phyloP scores from a whole-genome alignment of 345 rosid species.

The Theobroma cacao region DNA sequence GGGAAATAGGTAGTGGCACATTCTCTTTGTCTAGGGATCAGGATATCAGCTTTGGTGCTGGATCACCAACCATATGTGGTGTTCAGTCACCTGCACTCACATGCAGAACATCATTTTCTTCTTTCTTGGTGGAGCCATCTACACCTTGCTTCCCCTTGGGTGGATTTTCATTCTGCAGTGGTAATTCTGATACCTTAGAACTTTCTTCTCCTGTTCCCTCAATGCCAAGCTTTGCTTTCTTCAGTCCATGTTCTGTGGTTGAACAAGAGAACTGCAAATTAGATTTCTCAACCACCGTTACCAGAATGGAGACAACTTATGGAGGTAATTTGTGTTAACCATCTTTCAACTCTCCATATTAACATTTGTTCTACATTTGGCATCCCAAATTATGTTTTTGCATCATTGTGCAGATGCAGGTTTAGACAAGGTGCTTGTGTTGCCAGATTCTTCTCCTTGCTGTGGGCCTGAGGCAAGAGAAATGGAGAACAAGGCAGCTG shows the following conservation, averaged over 20 bases:
- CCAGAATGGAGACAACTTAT: slow-evolving; percentile 12
- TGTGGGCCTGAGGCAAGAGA: slow-evolving; percentile 28
- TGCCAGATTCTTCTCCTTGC: slow-evolving; percentile 26
- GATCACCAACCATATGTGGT: slow-evolving; percentile 31
- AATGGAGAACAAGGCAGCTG: slow-evolving; percentile 27
- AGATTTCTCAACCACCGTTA: slow-evolving; percentile 20
- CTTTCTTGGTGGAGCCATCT: slow-evolving; percentile 42
- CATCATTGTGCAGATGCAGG: background rate
- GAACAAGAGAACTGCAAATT: slow-evolving; percentile 19
- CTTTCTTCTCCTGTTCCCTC: slow-evolving; percentile 42
- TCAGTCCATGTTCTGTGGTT: slow-evolving; percentile 32
- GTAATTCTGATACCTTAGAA: slow-evolving; percentile 32
- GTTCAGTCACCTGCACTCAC: slow-evolving; percentile 37
- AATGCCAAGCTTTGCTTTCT: slow-evolving; percentile 63
- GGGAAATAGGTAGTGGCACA: slow-evolving; percentile 34
- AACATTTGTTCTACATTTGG: background rate
- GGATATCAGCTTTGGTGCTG: slow-evolving; percentile 62
- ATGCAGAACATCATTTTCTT: slow-evolving; percentile 51
- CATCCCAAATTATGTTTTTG: background rate
- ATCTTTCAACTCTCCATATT: background rate
- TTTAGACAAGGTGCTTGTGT: slow-evolving; percentile 24
- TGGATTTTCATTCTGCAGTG: slow-evolving; percentile 41
- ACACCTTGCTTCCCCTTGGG: slow-evolving; percentile 31
- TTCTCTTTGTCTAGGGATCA: slow-evolving; percentile 45
- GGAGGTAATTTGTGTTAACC: slow-evolving; percentile 35